Percentiles rank a stretch among this genome's conserved stretches.
Evolutionary conservation across 352 stramenopile species (phyloP).

Genomic region (Phytopythium montanum): DNA sequence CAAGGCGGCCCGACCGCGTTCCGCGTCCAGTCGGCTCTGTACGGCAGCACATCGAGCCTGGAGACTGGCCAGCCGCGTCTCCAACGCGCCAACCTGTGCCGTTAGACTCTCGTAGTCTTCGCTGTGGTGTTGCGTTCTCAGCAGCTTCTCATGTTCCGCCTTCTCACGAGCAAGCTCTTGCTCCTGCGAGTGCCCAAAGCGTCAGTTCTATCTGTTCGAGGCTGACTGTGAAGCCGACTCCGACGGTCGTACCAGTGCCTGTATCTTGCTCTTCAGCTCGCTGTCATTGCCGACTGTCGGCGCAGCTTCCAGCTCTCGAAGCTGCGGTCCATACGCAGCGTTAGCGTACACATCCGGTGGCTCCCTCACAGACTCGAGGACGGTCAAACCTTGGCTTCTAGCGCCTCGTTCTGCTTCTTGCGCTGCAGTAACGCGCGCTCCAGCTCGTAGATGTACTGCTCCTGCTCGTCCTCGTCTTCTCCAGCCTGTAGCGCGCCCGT

Average conservation of each 20-base stretch:
- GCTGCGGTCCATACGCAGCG: constrained; percentile 1
- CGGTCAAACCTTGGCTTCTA: constrained; percentile 38
- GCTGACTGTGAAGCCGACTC: not conserved
- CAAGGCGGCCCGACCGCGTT: not conserved
- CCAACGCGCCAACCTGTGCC: constrained; percentile 11
- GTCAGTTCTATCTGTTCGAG: not conserved
- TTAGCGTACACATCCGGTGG: not conserved
- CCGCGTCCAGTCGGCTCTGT: constrained; percentile 1
- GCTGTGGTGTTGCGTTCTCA: not conserved
- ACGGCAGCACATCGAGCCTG: constrained; percentile 10
- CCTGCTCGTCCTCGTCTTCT: constrained; percentile 56
- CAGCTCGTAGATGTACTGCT: constrained; percentile 77
- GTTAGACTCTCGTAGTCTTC: not conserved
- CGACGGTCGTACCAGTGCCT: constrained; percentile 9
- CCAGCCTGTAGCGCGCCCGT: not conserved
- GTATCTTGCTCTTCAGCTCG: constrained; percentile 8
- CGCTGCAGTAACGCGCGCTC: constrained; percentile 66
- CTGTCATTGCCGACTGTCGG: constrained; percentile 5
- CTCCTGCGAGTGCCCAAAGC: constrained; percentile 5
- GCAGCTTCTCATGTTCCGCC: constrained; percentile 14
- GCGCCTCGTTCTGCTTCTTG: constrained; percentile 67
- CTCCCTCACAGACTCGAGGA: not conserved
- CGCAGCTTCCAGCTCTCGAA: constrained; percentile 21
- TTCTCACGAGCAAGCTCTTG: constrained; percentile 20
- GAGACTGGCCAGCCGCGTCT: constrained; percentile 11